These are phyloP conservation scores for Chaetomium globosum DNA, from an alignment of 2,329 filamentous ascomycete species.

Conservation along the genomic window DNA sequence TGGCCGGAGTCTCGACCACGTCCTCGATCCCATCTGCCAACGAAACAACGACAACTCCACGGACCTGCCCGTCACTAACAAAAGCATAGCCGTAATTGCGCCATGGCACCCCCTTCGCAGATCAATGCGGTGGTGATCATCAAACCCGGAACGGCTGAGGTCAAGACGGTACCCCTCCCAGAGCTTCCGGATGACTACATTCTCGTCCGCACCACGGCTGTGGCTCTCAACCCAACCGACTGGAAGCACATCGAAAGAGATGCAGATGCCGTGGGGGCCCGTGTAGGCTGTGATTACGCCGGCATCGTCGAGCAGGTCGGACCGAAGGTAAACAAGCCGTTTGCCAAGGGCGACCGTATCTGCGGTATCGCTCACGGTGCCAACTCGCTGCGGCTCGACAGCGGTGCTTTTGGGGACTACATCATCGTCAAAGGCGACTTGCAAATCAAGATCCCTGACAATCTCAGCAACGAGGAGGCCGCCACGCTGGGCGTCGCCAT, in stretches of 20 bases:
- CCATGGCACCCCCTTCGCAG: conserved; percentile 32
- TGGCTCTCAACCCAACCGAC: conserved; percentile 41
- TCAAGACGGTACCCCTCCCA: conserved; percentile 35
- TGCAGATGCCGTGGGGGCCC: conserved; percentile 11
- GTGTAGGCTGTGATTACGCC: conserved; percentile 51
- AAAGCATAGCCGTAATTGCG: neutral
- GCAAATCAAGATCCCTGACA: conserved; percentile 50
- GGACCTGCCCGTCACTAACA: neutral
- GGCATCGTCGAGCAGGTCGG: conserved; percentile 53
- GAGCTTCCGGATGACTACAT: conserved; percentile 38
- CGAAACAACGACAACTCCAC: neutral
- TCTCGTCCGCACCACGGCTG: conserved; percentile 37
- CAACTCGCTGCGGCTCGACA: conserved; percentile 44
- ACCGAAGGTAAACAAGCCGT: conserved; percentile 45
- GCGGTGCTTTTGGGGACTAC: conserved; percentile 50
- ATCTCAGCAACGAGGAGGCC: conserved; percentile 51
- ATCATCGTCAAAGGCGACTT: conserved; percentile 46
- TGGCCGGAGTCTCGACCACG: neutral
- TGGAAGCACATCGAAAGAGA: conserved; percentile 35
- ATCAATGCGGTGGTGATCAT: conserved; percentile 36
- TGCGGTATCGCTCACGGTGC: conserved; percentile 47
- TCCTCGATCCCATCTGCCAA: neutral
- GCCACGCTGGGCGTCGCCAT: conserved; percentile 48
- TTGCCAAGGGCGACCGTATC: conserved; percentile 54
- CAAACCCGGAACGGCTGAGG: conserved; percentile 29